phyloP scores from a whole-genome alignment of 768 basidiomycete genomes.

The Lentinula raphanica region DNA sequence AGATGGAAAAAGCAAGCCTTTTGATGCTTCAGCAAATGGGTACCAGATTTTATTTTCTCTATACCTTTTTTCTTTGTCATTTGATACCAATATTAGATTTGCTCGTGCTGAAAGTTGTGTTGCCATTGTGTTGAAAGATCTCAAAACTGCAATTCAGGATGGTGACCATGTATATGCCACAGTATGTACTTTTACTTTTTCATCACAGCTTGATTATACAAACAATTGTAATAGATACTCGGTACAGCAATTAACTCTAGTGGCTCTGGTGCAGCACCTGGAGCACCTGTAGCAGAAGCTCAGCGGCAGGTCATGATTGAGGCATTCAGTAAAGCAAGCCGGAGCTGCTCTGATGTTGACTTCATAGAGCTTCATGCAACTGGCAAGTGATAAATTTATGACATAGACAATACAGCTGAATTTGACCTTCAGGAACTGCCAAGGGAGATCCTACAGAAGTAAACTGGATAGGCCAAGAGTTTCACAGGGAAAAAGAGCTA shows the following conservation, averaged over 20 bases:
- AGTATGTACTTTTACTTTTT: conserved; percentile 16
- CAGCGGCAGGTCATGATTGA: conserved; percentile 31
- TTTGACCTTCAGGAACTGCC: conserved; percentile 27
- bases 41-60: conserved; percentile 10
- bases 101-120: conserved; percentile 32
- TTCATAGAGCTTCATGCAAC: conserved; percentile 48
- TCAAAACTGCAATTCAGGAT: conserved; percentile 32
- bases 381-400: conserved; percentile 20
- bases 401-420: neutral
- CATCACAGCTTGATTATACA: conserved; percentile 11
- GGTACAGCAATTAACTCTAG: conserved; percentile 34
- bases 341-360: conserved; percentile 31
- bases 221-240: conserved; percentile 24
- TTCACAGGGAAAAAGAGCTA: no score
- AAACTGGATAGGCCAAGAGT: conserved; percentile 47
- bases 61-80: neutral
- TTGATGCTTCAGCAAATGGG: conserved; percentile 39
- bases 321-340: conserved; percentile 27
- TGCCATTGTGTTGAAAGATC: conserved; percentile 34
- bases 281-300: conserved; percentile 30
- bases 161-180: conserved; percentile 35
- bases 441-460: conserved; percentile 47
- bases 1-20: conserved; percentile 39
- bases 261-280: conserved; percentile 30
- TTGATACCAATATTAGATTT: conserved; percentile 29